phyloP scores from a whole-genome alignment of 805 yeast species.

The Ogataea philodendri region DNA sequence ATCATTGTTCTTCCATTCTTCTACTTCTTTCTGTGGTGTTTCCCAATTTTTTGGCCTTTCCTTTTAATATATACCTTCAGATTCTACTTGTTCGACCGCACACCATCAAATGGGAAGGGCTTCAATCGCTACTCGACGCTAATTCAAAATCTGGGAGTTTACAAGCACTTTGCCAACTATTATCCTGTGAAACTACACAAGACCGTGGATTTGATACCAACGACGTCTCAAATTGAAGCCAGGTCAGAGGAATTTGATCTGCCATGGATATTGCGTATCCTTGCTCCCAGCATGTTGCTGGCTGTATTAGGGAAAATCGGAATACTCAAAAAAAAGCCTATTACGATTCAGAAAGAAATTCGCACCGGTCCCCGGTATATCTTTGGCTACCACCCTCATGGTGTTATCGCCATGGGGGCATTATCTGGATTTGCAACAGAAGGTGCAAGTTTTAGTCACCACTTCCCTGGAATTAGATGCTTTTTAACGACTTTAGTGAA shows the following conservation, averaged over 20 bases:
- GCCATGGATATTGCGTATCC: neutral
- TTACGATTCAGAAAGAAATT: constrained; percentile 25
- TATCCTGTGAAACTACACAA: constrained; percentile 77
- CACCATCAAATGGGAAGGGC: constrained; percentile 75
- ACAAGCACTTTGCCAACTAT: constrained; percentile 73
- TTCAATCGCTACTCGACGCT: constrained; percentile 52
- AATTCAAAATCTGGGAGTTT: constrained; percentile 56
- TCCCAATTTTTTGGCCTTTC: constrained; percentile 55
- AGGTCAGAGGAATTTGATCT: constrained; percentile 11
- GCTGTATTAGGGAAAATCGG: constrained; percentile 1
- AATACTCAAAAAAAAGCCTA: constrained; percentile 2
- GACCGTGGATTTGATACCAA: constrained; percentile 68
- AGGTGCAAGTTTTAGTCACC: constrained; percentile 62
- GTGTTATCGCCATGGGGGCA: constrained; percentile 89
- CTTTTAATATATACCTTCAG: constrained; percentile 59
- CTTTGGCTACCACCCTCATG: constrained; percentile 96
- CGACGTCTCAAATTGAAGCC: constrained; percentile 42
- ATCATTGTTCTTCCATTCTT: constrained; percentile 57
- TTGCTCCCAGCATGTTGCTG: constrained; percentile 10
- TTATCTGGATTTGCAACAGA: constrained; percentile 83
- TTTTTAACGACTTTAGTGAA: constrained; percentile 77
- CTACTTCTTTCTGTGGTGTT: constrained; percentile 56
- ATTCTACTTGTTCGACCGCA: constrained; percentile 56
- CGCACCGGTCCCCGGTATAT: constrained; percentile 72
- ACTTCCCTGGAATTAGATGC: constrained; percentile 81